Conservation (phyloP, 2,329 filamentous ascomycete species). For the Bipolaris victoriae region DNA sequence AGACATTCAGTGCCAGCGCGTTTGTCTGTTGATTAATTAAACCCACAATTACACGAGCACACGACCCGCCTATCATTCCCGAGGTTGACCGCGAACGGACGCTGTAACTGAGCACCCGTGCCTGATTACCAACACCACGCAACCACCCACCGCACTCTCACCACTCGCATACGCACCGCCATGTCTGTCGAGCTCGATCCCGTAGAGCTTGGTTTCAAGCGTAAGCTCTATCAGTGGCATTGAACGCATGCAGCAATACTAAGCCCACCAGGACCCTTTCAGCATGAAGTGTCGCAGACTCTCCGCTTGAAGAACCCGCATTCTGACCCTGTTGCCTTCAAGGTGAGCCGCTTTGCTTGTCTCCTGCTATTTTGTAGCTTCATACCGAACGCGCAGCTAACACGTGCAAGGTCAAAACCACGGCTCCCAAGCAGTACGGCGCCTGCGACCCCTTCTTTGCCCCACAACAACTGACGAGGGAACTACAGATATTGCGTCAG, state of each 20-base stretch:
- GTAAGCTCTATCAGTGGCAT: conserved; percentile 60
- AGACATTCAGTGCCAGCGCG: conserved; percentile 10
- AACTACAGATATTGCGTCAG: conserved; percentile 87
- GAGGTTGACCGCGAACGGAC: conserved; percentile 22
- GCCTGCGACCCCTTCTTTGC: conserved; percentile 22
- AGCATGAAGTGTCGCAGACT: conserved; percentile 67
- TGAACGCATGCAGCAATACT: conserved; percentile 18
- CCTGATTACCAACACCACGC: conserved; percentile 41
- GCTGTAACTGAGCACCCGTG: conserved; percentile 18
- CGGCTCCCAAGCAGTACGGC: conserved; percentile 94
- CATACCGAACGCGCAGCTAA: conserved; percentile 13
- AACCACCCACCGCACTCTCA: conserved; percentile 21
- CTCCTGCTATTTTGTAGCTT: too few species aligned
- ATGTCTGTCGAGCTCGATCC: conserved; percentile 98
- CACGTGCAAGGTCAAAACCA: conserved; percentile 85
- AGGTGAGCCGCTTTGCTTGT: conserved; percentile 54
- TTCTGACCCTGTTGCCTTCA: conserved; percentile 67
- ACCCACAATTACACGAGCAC: conserved; percentile 7
- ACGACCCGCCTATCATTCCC: conserved; percentile 14
- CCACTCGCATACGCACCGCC: conserved; percentile 44
- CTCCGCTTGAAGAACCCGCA: conserved; percentile 65
- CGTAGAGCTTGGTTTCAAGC: conserved; percentile 87
- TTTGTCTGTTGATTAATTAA: neutral
- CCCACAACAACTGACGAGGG: conserved; percentile 26
- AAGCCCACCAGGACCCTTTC: conserved; percentile 62